Evolutionary conservation across 768 basidiomycete species (phyloP), one percentile per base, ranked within the genome.

Genomic region (Hygrophorus pudorinus): DNA sequence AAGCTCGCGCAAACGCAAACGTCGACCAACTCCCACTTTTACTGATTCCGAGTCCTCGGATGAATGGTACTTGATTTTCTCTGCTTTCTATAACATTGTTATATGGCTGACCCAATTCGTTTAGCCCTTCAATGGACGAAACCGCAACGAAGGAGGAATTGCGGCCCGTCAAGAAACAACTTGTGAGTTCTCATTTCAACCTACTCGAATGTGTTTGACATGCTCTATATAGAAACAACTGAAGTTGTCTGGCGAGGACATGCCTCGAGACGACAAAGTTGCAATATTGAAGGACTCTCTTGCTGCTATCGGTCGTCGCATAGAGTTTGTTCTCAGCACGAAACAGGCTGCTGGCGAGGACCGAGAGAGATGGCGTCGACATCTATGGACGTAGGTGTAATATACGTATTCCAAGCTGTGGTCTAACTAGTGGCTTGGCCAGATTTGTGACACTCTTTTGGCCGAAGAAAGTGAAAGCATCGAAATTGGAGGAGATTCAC

Each of bases 391-490:
- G 89, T 93, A 64, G 62, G 90, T 85, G 30, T 40, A 29, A 34
- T 33, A 27, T 39, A 2, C 13, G 2, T 2, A 4, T 35, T 35
- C 31, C 9, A 20, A 29, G 14, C 35, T 21, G 44, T 46, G 5
- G 36, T 27, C 38, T 27, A 8, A 34, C 12, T 16, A n/a, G 28
- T 16, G 12, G 34, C 18, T 44, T 42, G 13, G 40, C 41, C 55
- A 92, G 89, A 29, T 97, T 97, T 51, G 91, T 96, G 37, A 92
- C 90, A 2, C 72, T 91, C 44, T 97, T 97, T 65, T 97, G 93
- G 93, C 93, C 93, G 4, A 88, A 94, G 70, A 89, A 93, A 64
- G 92, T 97, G 51, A 91, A 85, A 59, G 89, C 91, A 10, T 79
- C 77, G 12, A 96, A 96, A 63, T 68, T 97, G 31, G 87, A 93